These are phyloP conservation scores for Paramyrothecium roridum DNA, from an alignment of 2,329 filamentous ascomycete genomes.

Conservation along the genomic window DNA sequence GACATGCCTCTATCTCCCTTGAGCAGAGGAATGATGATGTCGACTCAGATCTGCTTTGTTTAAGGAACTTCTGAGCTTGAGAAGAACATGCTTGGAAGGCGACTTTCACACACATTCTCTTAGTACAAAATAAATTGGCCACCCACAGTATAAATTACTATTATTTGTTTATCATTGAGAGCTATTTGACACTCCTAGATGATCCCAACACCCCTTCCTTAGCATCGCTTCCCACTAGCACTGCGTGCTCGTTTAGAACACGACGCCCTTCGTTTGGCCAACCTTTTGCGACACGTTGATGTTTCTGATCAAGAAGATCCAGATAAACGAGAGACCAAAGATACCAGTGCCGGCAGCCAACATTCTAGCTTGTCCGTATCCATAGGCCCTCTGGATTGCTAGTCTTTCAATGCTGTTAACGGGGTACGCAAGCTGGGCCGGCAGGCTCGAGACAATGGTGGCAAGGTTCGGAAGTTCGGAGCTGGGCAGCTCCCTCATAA, in stretches of 20 bases:
- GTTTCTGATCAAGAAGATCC: constrained; percentile 43
- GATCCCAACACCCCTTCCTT: too few species aligned
- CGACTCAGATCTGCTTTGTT: too few species aligned
- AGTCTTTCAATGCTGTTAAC: constrained; percentile 38
- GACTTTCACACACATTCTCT: too few species aligned
- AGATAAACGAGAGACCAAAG: constrained; percentile 29
- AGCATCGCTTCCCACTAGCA: too few species aligned
- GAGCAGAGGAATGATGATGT: too few species aligned
- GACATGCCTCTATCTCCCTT: too few species aligned
- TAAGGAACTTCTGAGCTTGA: too few species aligned
- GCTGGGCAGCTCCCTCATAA: constrained; percentile 48
- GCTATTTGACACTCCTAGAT: too few species aligned
- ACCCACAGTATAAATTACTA: too few species aligned
- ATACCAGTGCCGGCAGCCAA: constrained; percentile 32
- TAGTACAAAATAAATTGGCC: too few species aligned
- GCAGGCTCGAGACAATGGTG: constrained; percentile 51
- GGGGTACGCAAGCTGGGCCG: constrained; percentile 47
- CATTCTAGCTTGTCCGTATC: constrained; percentile 47
- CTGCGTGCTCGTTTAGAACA: constrained; percentile 34
- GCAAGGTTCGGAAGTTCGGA: constrained; percentile 30
- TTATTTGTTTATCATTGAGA: too few species aligned
- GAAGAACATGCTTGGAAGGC: too few species aligned
- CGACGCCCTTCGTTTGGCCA: constrained; percentile 46
- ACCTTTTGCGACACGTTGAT: constrained; percentile 47
- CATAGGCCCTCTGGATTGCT: constrained; percentile 59